Conservation (phyloP, 352 stramenopile genomes). For the Phytophthora palmivora region DNA sequence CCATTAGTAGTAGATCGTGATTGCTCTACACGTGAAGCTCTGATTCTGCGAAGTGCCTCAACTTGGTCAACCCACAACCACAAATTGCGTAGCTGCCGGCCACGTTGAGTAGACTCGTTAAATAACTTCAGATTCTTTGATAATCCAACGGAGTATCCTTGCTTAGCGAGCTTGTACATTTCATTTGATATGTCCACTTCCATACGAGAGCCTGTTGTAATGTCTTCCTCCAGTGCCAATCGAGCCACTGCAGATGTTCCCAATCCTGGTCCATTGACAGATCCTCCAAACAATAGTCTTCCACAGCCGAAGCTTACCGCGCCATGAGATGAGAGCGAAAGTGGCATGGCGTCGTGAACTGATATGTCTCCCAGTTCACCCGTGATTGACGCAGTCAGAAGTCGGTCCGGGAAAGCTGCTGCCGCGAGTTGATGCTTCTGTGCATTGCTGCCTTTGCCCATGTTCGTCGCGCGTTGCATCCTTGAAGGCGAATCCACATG, state of each 20-base stretch:
- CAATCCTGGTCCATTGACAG: conserved; percentile 31
- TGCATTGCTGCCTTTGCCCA: conserved; percentile 29
- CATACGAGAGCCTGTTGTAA: conserved; percentile 15
- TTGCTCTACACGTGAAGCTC: conserved; percentile 62
- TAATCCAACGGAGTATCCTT: conserved; percentile 80
- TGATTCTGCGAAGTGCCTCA: conserved; percentile 71
- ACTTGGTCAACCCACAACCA: conserved; percentile 90
- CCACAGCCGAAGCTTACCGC: conserved; percentile 80
- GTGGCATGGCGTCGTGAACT: conserved; percentile 87
- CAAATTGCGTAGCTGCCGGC: conserved; percentile 64
- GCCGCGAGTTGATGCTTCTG: conserved; percentile 49
- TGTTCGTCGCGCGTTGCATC: conserved; percentile 26
- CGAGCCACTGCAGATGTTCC: conserved; percentile 49
- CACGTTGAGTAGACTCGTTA: conserved; percentile 39
- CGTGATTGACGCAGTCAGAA: conserved; percentile 74
- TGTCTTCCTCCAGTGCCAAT: conserved; percentile 45
- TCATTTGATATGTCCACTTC: conserved; percentile 78
- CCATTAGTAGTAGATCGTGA: conserved; percentile 35
- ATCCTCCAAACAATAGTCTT: conserved; percentile 69
- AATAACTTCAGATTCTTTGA: conserved; percentile 84
- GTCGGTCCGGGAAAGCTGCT: conserved; percentile 80
- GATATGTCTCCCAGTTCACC: conserved; percentile 89
- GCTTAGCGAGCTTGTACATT: conserved; percentile 81
- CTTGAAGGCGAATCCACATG: conserved; percentile 43
- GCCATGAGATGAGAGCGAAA: conserved; percentile 79